A percentile compares a stretch with the other conserved stretches of the same genome.
Evolutionary conservation across 1,284 basidiomycete genomes (phyloP).

Genomic region (Phaffia rhodozyma): DNA sequence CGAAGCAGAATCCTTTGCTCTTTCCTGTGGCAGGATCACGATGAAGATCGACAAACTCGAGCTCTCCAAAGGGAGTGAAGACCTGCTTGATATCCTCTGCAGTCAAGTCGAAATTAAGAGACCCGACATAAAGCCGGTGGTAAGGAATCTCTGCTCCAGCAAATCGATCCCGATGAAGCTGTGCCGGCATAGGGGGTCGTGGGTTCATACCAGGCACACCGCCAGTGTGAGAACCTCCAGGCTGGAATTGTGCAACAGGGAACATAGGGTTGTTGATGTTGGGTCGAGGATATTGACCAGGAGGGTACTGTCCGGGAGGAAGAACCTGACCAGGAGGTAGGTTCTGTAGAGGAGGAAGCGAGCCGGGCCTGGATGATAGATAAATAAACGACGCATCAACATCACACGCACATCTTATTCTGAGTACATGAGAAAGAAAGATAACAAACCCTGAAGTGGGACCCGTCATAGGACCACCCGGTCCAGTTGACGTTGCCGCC

Average conservation of each 20-base stretch:
- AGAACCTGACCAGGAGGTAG: not conserved
- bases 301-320: too few species aligned
- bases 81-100: slow-evolving; percentile 95
- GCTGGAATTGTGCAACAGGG: too few species aligned
- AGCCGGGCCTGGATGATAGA: slow-evolving; percentile 44
- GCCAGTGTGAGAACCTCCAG: slow-evolving; percentile 24
- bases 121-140: slow-evolving; percentile 85
- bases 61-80: slow-evolving; percentile 93
- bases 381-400: slow-evolving; percentile 60
- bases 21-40: slow-evolving; percentile 76
- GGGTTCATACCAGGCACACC: slow-evolving; percentile 35
- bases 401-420: slow-evolving; percentile 17
- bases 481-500: slow-evolving; percentile 20
- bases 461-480: slow-evolving; percentile 41
- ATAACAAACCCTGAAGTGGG: slow-evolving; percentile 14
- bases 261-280: too few species aligned
- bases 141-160: slow-evolving; percentile 38
- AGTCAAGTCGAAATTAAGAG: slow-evolving; percentile 88
- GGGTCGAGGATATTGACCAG: too few species aligned
- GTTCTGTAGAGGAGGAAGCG: slow-evolving; percentile 19
- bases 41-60: slow-evolving; percentile 97
- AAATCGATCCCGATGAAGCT: slow-evolving; percentile 32
- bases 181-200: slow-evolving; percentile 23
- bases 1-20: slow-evolving; percentile 95
- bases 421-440: not conserved